These are phyloP conservation scores for Agaricus sinodeliciosus DNA, from an alignment of 768 basidiomycete species.

Conservation along the genomic window DNA sequence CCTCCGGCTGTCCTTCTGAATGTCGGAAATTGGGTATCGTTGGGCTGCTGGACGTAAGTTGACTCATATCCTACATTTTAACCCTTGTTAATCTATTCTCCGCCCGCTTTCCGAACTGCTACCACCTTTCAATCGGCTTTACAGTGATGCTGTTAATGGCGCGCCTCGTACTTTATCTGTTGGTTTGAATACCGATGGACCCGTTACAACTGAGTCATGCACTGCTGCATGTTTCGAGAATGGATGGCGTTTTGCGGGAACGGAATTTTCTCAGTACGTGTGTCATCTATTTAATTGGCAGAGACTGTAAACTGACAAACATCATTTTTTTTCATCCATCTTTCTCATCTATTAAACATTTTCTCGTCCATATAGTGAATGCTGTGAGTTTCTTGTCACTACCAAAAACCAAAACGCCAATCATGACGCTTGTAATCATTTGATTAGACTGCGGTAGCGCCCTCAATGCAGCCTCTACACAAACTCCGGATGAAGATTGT, in stretches of 20 bases:
- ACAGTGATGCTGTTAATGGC: slow-evolving; percentile 38
- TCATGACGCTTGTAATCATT: slow-evolving; percentile 1
- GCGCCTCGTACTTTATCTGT: slow-evolving; percentile 34
- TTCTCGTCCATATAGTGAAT: slow-evolving; percentile 33
- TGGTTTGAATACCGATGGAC: slow-evolving; percentile 28
- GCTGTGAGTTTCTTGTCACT: slow-evolving; percentile 35
- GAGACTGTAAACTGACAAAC: slow-evolving; percentile 6
- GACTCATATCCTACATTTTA: neutral
- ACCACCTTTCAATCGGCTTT: slow-evolving; percentile 16
- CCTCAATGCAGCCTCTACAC: slow-evolving; percentile 40
- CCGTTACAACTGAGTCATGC: slow-evolving; percentile 50
- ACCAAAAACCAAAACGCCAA: neutral
- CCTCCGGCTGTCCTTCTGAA: slow-evolving; percentile 45
- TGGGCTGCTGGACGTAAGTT: slow-evolving; percentile 70
- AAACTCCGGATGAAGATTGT: slow-evolving; percentile 47
- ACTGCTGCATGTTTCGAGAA: slow-evolving; percentile 54
- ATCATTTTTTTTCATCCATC: no score
- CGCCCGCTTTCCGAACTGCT: neutral
- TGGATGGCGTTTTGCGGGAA: slow-evolving; percentile 33
- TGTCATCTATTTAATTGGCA: neutral
- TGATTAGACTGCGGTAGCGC: slow-evolving; percentile 42
- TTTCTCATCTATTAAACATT: no score
- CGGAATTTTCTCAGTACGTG: slow-evolving; percentile 33
- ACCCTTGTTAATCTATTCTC: neutral
- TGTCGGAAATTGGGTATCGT: slow-evolving; percentile 58